A percentile compares a stretch with the other conserved stretches of the same genome.
Evolutionary conservation across 2,329 filamentous ascomycete species (phyloP).

Genomic region (Fusarium redolens): DNA sequence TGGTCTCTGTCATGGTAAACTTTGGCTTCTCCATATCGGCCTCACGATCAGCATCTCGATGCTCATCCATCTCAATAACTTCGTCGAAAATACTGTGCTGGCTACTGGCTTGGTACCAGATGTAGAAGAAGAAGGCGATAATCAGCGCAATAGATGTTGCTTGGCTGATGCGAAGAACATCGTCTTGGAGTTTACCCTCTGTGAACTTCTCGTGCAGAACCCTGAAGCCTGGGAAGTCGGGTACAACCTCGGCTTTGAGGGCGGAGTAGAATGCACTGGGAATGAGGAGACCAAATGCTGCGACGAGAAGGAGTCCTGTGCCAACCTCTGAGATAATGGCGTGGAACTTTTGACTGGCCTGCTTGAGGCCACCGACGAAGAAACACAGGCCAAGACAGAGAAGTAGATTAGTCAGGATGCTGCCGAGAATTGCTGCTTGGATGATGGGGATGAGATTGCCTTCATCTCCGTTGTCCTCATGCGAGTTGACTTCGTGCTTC

Average conservation of each 20-base stretch:
- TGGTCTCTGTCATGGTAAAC: slow-evolving; percentile 72
- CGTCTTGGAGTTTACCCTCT: slow-evolving; percentile 53
- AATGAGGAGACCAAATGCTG: slow-evolving; percentile 54
- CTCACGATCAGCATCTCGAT: slow-evolving; percentile 67
- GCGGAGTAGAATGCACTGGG: slow-evolving; percentile 53
- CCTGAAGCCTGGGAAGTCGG: slow-evolving; percentile 36
- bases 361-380: slow-evolving; percentile 70
- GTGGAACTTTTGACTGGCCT: slow-evolving; percentile 71
- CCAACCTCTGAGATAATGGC: slow-evolving; percentile 76
- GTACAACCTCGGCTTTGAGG: slow-evolving; percentile 46
- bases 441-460: slow-evolving; percentile 67
- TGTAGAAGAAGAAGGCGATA: slow-evolving; percentile 66
- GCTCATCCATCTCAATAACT: slow-evolving; percentile 63
- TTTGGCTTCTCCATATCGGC: slow-evolving; percentile 69
- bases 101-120: slow-evolving; percentile 72
- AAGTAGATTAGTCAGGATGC: slow-evolving; percentile 74
- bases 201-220: slow-evolving; percentile 47
- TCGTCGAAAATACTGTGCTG: slow-evolving; percentile 72
- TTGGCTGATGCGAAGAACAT: slow-evolving; percentile 69
- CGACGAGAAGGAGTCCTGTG: slow-evolving; percentile 72
- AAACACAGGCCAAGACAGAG: slow-evolving; percentile 77
- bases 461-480: slow-evolving; percentile 44
- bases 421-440: slow-evolving; percentile 75
- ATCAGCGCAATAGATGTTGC: slow-evolving; percentile 72
- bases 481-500: slow-evolving; percentile 40